Base-by-base conservation (phyloP, 2,329 filamentous ascomycete species). In the Westerdykella aurantiaca region DNA sequence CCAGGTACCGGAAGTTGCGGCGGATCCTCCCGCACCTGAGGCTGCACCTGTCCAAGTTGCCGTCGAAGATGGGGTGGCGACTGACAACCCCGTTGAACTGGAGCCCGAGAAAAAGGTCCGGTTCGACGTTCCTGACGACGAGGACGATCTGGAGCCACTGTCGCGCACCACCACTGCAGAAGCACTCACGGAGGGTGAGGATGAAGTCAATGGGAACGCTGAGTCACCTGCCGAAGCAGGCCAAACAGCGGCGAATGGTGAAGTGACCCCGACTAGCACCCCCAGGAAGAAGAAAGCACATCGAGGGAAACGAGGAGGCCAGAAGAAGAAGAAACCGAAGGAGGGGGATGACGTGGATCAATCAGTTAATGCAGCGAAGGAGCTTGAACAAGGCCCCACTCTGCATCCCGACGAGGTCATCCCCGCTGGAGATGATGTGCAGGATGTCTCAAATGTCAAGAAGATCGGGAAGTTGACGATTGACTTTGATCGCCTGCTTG, bases 381-480 rank as follows among this genome's bases (percentile, higher is more conserved):
- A 66, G 45, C 63, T 67, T 29, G 64, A 60, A 29, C 58, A 54
- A 23, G 46, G 55, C 13, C 58, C 57, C 21, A 41, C 55, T 22
- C 50, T 70, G 6, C 66, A 71, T 34, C 63, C 67, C 7, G 67
- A 71, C 44, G 64, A 69, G 37, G 53, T 66, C 38, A 64, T 65
- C 18, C 54, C 68, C 31, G 67, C 69, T 42, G 64, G 69, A 42
- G 69, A 72, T 43, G 71, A 69, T 31, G 68, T 75, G 34, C 68
- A 69, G 22, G 72, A 75, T 44, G 64, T 75, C 10, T 67, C 67
- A 29, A 73, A 70, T 37, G 68, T 71, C 11, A 71, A 82, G 47
- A 74, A 77, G 37, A 82, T 83, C 55, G 80, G 80, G 41, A 80
- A 78, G 47, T 68, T 83, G 18, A 74, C 73, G 42, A 80, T 83